Evolutionary conservation across 1,139 yeast species (phyloP), one percentile per base, ranked within the genome.

Genomic region (Pichia sp.): DNA sequence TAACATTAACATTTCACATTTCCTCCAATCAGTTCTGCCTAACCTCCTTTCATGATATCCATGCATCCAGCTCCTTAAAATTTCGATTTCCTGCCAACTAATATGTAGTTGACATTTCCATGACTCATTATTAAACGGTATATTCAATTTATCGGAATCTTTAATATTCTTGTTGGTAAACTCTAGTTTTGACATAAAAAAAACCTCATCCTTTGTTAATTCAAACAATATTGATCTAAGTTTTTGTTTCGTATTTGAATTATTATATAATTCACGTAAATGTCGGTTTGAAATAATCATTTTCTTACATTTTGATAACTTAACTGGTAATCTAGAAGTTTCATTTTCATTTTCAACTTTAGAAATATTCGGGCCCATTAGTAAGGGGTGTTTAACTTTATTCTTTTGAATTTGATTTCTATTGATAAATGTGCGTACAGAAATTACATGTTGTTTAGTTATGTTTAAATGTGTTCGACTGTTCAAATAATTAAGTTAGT

Each of bases 31-130:
- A n/a, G n/a, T n/a, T n/a, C n/a, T n/a, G n/a, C n/a, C n/a, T n/a
- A n/a, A 6, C 25, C 16, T 9, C 40, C 35, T 23, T 32, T 22
- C 24, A 16, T 45, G 45, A 30, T 30, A 26, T 2, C 48, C 47
- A 27, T 28, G 23, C 16, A 45, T 36, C 51, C 50, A 43, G 31
- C 40, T 29, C 25, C 55, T 34, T 10, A 48, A 23, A 24, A 11
- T 23, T 38, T 48, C 49, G 36, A 54, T 51, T 16, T 56, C 56
- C 11, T 39, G 41, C 52, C 51, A 41, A n/a, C 49, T 42, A 12
- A 58, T 52, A 22, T 52, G 46, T 28, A 60, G 35, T 30, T 45
- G 46, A 32, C 61, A 58, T 42, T 53, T 54, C 64, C 65, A 61
- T 5, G 53, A 53, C 3, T 55, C 57, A 16, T 56, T 52, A 20